phyloP scores from a whole-genome alignment of 306 rosid species.

The Begonia peltatifolia region DNA sequence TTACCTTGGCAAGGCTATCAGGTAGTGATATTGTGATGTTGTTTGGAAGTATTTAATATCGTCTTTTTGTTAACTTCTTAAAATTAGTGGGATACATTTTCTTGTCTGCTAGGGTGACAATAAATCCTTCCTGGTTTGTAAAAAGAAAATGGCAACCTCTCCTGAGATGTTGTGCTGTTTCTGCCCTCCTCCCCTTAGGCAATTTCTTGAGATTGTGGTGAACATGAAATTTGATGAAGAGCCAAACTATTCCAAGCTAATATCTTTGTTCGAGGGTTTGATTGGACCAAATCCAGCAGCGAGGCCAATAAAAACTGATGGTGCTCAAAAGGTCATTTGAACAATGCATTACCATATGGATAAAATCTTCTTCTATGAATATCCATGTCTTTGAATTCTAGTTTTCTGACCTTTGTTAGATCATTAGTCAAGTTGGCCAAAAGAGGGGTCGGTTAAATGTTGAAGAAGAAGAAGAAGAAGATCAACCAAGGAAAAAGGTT shows the following conservation, averaged over 20 bases:
- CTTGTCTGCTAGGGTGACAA: conserved; percentile 51
- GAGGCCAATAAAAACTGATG: conserved; percentile 77
- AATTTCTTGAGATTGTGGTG: conserved; percentile 81
- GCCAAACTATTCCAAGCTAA: conserved; percentile 74
- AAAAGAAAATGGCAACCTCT: conserved; percentile 87
- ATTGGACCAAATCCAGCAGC: conserved; percentile 80
- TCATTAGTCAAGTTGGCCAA: conserved; percentile 80
- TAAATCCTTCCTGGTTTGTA: conserved; percentile 59
- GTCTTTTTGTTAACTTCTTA: no score
- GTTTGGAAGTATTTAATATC: conserved; percentile 6
- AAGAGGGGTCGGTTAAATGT: conserved; percentile 70
- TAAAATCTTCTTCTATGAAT: not conserved
- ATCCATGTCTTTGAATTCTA: not conserved
- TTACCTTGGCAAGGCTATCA: conserved; percentile 96
- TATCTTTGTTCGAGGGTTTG: conserved; percentile 68
- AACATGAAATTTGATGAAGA: conserved; percentile 97
- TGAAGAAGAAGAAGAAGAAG: conserved; percentile 64
- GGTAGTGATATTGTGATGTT: conserved; percentile 17
- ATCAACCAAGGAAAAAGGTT: conserved; percentile 81
- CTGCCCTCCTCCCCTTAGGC: conserved; percentile 77
- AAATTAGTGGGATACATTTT: not conserved
- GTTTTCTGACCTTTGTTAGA: conserved; percentile 8
- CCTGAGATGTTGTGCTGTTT: conserved; percentile 88
- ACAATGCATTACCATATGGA: conserved; percentile 1
- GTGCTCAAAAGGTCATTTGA: conserved; percentile 69